Percentiles rank a stretch among this genome's conserved stretches.
Conservation (phyloP, 306 rosid species). For the Cucumis hystrix region DNA sequence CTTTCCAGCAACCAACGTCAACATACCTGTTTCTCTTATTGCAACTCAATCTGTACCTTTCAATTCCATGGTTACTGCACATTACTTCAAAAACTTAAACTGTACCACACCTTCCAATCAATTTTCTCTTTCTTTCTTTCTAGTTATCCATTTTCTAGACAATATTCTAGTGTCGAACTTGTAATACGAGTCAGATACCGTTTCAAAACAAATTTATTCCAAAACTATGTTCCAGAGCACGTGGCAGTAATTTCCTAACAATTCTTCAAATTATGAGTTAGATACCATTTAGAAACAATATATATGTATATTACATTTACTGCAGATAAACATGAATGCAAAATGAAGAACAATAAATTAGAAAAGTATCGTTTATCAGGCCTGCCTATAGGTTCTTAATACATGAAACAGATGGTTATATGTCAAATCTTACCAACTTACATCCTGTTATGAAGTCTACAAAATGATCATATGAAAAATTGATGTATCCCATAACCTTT, state of each 20-base stretch:
- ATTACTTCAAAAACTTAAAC: background rate
- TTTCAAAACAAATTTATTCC: no score
- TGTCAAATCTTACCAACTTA: background rate
- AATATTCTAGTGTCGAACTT: background rate
- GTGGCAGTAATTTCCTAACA: background rate
- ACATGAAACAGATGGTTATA: background rate
- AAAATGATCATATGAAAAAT: constrained; percentile 1
- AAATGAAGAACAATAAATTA: background rate
- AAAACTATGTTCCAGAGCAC: background rate
- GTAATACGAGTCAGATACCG: background rate
- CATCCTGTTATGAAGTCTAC: constrained; percentile 1
- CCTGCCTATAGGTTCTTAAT: background rate
- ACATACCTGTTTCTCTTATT: background rate
- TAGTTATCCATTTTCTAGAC: background rate
- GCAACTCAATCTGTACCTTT: background rate
- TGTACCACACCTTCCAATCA: background rate
- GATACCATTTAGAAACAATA: background rate
- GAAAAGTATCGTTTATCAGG: background rate
- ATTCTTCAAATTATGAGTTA: background rate
- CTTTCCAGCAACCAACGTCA: background rate
- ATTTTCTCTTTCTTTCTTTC: background rate
- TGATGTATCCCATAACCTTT: background rate
- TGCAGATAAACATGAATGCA: background rate
- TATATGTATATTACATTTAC: background rate
- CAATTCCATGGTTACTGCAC: background rate